A percentile compares a stretch with the other conserved stretches of the same genome.
phyloP scores from a whole-genome alignment of 495 filamentous ascomycete species.

The Opeltia flavorubescens region DNA sequence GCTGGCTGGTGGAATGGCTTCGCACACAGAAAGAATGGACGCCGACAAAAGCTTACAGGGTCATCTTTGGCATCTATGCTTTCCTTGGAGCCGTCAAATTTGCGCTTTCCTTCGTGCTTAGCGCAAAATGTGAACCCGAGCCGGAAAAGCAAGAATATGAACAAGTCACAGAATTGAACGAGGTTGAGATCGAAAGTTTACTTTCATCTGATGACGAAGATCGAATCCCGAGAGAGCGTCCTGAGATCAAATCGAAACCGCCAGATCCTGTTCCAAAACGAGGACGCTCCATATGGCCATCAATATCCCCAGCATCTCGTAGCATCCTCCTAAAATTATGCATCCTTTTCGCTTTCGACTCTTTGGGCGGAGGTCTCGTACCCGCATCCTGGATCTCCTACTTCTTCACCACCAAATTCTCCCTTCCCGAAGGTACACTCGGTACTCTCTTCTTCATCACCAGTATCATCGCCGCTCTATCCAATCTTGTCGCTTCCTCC shows the following conservation, averaged over 20 bases:
- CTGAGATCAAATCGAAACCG: background rate
- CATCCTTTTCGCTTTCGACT: constrained; percentile 64
- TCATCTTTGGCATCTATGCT: constrained; percentile 58
- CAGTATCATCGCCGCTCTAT: constrained; percentile 49
- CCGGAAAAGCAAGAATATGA: constrained; percentile 13
- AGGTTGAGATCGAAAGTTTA: constrained; percentile 9
- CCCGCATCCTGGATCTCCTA: constrained; percentile 54
- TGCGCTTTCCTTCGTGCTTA: constrained; percentile 42
- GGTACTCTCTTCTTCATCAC: constrained; percentile 56
- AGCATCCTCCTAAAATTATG: constrained; percentile 55
- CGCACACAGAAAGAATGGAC: constrained; percentile 34
- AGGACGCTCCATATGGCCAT: constrained; percentile 24
- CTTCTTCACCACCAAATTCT: constrained; percentile 66
- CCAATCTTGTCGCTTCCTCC: constrained; percentile 59
- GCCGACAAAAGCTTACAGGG: constrained; percentile 45
- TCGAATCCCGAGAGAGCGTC: background rate
- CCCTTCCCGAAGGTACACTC: constrained; percentile 50
- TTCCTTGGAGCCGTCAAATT: constrained; percentile 55
- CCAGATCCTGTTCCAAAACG: constrained; percentile 5
- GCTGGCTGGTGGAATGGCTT: constrained; percentile 46
- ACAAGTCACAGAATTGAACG: constrained; percentile 9
- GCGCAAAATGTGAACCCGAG: constrained; percentile 39
- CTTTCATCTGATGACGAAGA: constrained; percentile 13
- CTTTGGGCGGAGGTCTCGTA: constrained; percentile 62
- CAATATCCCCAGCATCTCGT: constrained; percentile 42